Evolutionary conservation across 495 filamentous ascomycete species (phyloP), one percentile per base, ranked within the genome.

Genomic region (Neurospora sp.): DNA sequence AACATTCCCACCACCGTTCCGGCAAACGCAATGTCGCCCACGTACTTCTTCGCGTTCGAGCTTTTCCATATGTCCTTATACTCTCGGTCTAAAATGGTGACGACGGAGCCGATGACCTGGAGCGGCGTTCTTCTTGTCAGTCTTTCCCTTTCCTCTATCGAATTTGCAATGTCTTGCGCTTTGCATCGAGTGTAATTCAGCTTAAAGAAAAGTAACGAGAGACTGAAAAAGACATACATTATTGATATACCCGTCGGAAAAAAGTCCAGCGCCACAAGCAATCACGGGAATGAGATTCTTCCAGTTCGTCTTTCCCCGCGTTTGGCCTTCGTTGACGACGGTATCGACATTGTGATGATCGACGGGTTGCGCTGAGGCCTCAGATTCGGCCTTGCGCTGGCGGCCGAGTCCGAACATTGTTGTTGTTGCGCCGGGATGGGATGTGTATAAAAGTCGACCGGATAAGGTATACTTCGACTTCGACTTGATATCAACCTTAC

Each of bases 241-340:
- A 83, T 96, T 95, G 78, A 97, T 87, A 79, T 97, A 97, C 14
- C 94, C 94, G 80, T 97, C 94, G 20, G 92, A 93, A 80, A 96
- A 97, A 4, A 97, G 84, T 74, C 94, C 94, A 53, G 94, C 92
- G 73, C 94, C 94, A 76, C 94, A 97, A 68, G 94, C 93, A 69
- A 96, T 89, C 1, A 87, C 86, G 31, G 86, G 86, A 74, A 83
- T 75, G 31, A 84, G 78, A 18, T 73, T 40, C 12, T 73, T 70
- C 74, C 78, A 73, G 72, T 66, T 66, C 7, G 53, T 66, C 27
- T 18, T 66, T 35, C 27, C 53, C 27, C 16, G 1, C 3, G 35
- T 27, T 9, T 40, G 20, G 22, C 71, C 37, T 35, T 18, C 35
- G 1, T 22, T 37, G 16, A 27, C 22, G 35, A 18, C 18, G 9